Evolutionary conservation across 2,329 filamentous ascomycete genomes (phyloP).

Genomic region (Macrophomina pseudophaseolina): DNA sequence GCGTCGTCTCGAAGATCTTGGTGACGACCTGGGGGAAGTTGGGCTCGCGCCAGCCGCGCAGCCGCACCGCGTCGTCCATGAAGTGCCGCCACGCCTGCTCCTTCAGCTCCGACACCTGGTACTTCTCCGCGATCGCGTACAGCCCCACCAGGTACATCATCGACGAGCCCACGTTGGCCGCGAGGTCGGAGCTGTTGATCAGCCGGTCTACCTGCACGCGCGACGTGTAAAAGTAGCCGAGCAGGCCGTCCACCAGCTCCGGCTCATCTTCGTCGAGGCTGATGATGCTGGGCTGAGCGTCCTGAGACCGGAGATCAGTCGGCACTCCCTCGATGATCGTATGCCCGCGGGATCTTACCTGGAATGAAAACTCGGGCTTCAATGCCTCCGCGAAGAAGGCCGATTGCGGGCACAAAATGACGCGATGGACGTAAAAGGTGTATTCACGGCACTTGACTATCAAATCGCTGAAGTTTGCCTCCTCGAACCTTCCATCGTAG

Average conservation of each 20-base stretch:
- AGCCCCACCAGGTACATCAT: conserved; percentile 3
- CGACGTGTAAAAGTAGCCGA: conserved; percentile 20
- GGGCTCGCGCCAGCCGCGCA: neutral
- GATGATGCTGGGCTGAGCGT: conserved; percentile 13
- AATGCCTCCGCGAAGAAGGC: conserved; percentile 10
- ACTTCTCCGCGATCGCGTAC: conserved; percentile 18
- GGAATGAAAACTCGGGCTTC: neutral
- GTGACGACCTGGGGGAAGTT: neutral
- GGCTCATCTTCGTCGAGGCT: conserved; percentile 12
- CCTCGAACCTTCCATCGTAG: neutral
- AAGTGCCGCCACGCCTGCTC: neutral
- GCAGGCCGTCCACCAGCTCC: conserved; percentile 15
- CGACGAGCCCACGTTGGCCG: neutral
- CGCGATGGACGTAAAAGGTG: neutral
- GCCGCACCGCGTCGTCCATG: neutral
- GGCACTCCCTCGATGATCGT: neutral
- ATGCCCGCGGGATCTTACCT: neutral
- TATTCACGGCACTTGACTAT: neutral
- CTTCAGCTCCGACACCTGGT: conserved; percentile 4
- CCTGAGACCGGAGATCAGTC: neutral
- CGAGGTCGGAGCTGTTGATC: neutral
- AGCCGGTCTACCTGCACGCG: neutral
- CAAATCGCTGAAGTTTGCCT: conserved; percentile 1
- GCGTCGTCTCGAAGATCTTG: conserved; percentile 3
- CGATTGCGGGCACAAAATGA: neutral